Evolutionary conservation across 257 asterid genomes (phyloP), one percentile per base, ranked within the genome.

Genomic region (Salvia miltiorrhiza): DNA sequence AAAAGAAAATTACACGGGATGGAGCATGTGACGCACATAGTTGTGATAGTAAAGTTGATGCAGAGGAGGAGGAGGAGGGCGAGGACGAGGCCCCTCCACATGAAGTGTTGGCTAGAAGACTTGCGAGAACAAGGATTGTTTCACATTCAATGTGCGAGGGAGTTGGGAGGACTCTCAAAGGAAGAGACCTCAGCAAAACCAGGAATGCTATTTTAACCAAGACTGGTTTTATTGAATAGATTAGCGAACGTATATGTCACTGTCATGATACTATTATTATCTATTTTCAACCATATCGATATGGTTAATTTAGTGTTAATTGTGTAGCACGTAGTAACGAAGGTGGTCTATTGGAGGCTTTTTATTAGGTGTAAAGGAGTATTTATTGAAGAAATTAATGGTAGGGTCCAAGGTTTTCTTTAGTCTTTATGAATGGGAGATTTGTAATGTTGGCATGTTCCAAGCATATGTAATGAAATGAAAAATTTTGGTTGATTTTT

Each of bases 141-240:
- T 77, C 88, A 14, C 72, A 66, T 48, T 84, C 89, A 9, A 77
- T 84, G 89, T 79, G 82, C 43, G 86, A 81, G 69, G 88, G 88
- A 14, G 78, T 73, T 56, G 88, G 88, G 12, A 73, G 88, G 48
- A 83, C 88, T 1, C 78, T 81, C 20, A 84, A 84, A 65, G 86
- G 86, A 53, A 84, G 89, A 79, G 83, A 81, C 41, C 79, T 84
- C 21, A 81, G 79, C 53, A 81, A 70, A 62, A 5, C 78, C 59
- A 79, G 86, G 63, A 69, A 81, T 69, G 78, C 75, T 41, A 69
- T 84, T 39, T 19, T 84, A 23, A 73, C 78, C 40, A 81, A 78
- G 67, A 84, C 88, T 45, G 88, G 88, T 20, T 84, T 78, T 55
- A 59, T 84, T 65, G 88, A 81, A 71, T 76, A 45, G 67, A 5